Evolutionary conservation across 73 alveolate genomes (phyloP), one percentile per base, ranked within the genome.

Genomic region (Effrenium voratum): DNA sequence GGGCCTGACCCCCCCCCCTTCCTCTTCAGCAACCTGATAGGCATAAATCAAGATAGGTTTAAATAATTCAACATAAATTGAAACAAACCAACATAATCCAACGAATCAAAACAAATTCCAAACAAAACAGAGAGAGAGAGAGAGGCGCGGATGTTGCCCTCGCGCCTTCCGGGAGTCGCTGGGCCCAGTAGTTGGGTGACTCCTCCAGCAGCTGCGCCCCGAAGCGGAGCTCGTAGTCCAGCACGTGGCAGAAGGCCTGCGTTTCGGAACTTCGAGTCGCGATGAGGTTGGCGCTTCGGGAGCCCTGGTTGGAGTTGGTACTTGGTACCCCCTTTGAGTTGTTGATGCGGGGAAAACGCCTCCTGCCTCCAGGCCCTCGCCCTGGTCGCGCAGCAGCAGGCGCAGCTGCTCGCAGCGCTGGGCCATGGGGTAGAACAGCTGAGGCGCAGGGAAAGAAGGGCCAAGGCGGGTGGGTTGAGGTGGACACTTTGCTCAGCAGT

Each of bases 101-200:
- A n/a, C n/a, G n/a, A n/a, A n/a, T n/a, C n/a, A n/a, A n/a, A n/a
- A n/a, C n/a, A n/a, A n/a, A n/a, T n/a, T n/a, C n/a, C n/a, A n/a
- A n/a, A n/a, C n/a, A n/a, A n/a, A n/a, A n/a, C n/a, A n/a, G n/a
- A n/a, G n/a, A 55, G 22, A 55, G 12, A 12, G 22, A 55, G 22
- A 55, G 43, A 63, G 13, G 34, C 50, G n/a, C 86, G 13, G 70
- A 13, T n/a, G n/a, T n/a, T n/a, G n/a, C n/a, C n/a, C n/a, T n/a
- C n/a, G 22, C 13, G 30, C 98, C 98, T 70, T 73, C 91, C 1
- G 98, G 98, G 50, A 91, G 45, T n/a, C 82, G 38, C 81, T 22
- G n/a, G 38, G 98, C 98, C 98, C 98, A 91, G 91, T 91, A 91
- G 70, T 75, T 75, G 57, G 98, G 98, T 91, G 98, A 91, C 32